Evolutionary conservation across 2,329 filamentous ascomycete species (phyloP), one percentile per base, ranked within the genome.

Genomic region (Fusarium xyrophilum): DNA sequence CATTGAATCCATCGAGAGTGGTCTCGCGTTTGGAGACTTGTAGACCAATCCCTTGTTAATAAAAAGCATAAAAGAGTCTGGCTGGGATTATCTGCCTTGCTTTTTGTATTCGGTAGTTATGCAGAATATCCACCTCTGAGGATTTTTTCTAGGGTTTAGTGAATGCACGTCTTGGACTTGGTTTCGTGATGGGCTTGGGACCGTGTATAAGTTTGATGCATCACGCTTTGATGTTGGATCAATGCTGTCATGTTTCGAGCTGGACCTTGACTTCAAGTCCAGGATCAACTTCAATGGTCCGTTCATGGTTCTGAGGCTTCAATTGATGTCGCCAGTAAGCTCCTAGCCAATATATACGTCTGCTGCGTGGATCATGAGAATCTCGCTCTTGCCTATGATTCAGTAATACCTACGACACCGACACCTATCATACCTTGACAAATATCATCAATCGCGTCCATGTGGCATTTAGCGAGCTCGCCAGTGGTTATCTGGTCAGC

Each of bases 41-140:
- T 42, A 69, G 47, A 46, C 67, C 67, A 69, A 69, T 69, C 62
- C 57, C 42, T 53, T 50, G 56, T 50, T 33, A 33, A 4, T 44
- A 25, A 59, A 28, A 46, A 17, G 30, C 33, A 60, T 21, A 46
- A 43, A 65, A 53, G 15, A 54, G 54, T 56, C 38, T 63, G 57
- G 53, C 54, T 53, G n/a, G 50, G 50, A 14, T 40, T 27, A 48
- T 38, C 11, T 56, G 17, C 21, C 21, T 27, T 48, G 51, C 36
- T 43, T 61, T 44, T 35, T 48, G 28, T 17, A 21, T 38, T 28
- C 23, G 15, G 15, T 13, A 39, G 17, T 52, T 36, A 65, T 32
- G 30, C 36, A 28, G 28, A 36, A 39, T 43, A 50, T 53, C 53
- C 51, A 56, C 38, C 40, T 44, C 10, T n/a, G 38, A 44, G 47